Evolutionary conservation across 495 filamentous ascomycete species (phyloP), one percentile per base, ranked within the genome.

Genomic region (Neurospora intermedia): DNA sequence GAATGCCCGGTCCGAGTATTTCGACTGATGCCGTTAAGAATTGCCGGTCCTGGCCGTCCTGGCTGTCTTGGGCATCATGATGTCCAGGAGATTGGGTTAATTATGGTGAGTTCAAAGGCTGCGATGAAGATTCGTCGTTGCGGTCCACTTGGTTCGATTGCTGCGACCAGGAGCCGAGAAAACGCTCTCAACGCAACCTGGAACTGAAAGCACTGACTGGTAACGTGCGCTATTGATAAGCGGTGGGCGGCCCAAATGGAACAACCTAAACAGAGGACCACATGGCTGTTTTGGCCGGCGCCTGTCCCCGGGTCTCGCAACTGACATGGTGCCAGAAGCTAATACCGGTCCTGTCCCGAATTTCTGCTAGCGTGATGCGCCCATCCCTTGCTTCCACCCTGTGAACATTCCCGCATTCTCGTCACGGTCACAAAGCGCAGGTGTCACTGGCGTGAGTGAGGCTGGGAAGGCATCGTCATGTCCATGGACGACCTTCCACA

Each of bases 281-380:
- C n/a, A 42, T 59, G 46, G 20, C 41, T 71, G 20, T 39, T 39
- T 71, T 38, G 69, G 43, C 69, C 71, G 73, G 54, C 59, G 43
- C 48, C 43, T 73, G 59, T 59, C 71, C 76, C 76, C 72, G 75
- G 76, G 76, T 79, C 75, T 73, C 77, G 73, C 76, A 77, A 73
- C 73, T 73, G 74, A 73, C 72, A 70, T 73, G 70, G 66, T 38
- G 23, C 54, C 54, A 9, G 54, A 66, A 6, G 54, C 27, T 66
- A 40, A 11, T 41, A 70, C 78, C 78, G 45, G 71, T 74, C 75
- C 72, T 77, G 79, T 77, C 78, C 72, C 77, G 70, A 75, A 73
- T 76, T 77, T 74, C 54, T 71, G 75, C 77, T 81, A 80, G 78
- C 77, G 78, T 73, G 76, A 77, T 80, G 80, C 80, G 80, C 72